Evolutionary conservation across 352 stramenopile species (phyloP).

Genomic region (Pythium grandisporangium): DNA sequence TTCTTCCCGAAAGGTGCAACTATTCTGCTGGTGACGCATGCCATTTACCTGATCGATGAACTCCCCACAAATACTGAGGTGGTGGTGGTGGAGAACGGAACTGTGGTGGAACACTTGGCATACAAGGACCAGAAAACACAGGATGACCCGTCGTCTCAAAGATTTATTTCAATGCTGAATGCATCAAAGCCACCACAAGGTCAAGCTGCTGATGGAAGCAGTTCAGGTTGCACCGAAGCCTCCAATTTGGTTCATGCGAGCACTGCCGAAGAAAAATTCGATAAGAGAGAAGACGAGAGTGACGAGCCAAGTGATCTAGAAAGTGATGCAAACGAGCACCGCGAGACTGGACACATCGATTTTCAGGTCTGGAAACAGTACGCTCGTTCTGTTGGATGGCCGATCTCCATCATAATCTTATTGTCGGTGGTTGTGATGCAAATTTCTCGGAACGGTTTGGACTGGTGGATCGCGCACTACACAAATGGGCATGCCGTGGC

Average conservation of each 20-base stretch:
- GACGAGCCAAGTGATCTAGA: neutral
- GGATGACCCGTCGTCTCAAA: neutral
- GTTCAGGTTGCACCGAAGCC: too few species aligned
- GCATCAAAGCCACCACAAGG: neutral
- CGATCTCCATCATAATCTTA: slow-evolving; percentile 34
- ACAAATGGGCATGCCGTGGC: slow-evolving; percentile 50
- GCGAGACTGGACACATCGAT: slow-evolving; percentile 41
- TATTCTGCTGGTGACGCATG: slow-evolving; percentile 75
- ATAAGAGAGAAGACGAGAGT: slow-evolving; percentile 1
- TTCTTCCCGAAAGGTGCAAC: slow-evolving; percentile 38
- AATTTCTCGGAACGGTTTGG: slow-evolving; percentile 59
- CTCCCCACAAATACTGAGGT: slow-evolving; percentile 30
- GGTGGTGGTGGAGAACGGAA: slow-evolving; percentile 48
- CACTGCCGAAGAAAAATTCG: neutral
- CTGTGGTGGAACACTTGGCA: slow-evolving; percentile 31
- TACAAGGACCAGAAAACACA: slow-evolving; percentile 15
- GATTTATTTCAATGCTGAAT: neutral
- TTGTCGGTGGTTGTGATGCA: slow-evolving; percentile 65
- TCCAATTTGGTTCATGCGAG: neutral
- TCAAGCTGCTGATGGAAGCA: too few species aligned
- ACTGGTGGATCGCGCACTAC: slow-evolving; percentile 82
- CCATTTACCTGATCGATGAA: slow-evolving; percentile 49
- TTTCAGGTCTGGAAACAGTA: slow-evolving; percentile 61
- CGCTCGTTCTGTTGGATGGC: slow-evolving; percentile 32
- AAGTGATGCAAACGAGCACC: slow-evolving; percentile 41